Base-by-base conservation (phyloP, 2,329 filamentous ascomycete genomes). In the Sordariomycetes sp. region DNA sequence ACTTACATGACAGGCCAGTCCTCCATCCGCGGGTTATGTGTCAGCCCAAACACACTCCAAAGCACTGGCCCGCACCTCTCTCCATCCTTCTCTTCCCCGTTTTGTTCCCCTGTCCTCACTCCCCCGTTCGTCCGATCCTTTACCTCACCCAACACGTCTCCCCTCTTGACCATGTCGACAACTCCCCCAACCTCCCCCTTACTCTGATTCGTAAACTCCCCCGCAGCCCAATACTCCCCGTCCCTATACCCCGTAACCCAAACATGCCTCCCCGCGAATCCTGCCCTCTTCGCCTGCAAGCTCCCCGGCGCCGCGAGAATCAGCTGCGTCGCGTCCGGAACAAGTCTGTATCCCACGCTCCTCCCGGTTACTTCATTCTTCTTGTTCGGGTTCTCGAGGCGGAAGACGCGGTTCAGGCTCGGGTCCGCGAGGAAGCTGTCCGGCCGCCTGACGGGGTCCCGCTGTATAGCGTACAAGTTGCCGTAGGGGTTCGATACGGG, bases 401-500 rank as follows among this genome's bases (percentile, higher is more conserved):
- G 76, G 59, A 80, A 69, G 6, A 71, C 65, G 1, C 77, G 71
- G 59, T 83, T 83, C 36, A 76, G 67, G 10, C 68, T 64, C 0
- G 80, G 78, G 59, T 78, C 78, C 0, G 80, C 77, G 55, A 82
- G 78, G 4, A 79, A 67, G 58, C 74, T 74, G 4, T 70, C 64
- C 1, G 79, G 74, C 50, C 67, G 68, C 39, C 74, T 69, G 6
- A 85, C 67, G 0, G 67, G 63, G 0, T 69, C 72, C 54, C 80
- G 76, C 20, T 72, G 69, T 52, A 85, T 67, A 58, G 78, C 70
- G 68, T 85, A 87, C 57, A 73, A 76, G 64, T 84, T 85, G 32
- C 84, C 83, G 45, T 76, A 71, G 0, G 83, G 81, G 62, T 87
- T 87, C 2, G 75, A 77, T 24, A 74, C 65, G 0, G 76, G 70